phyloP scores from a whole-genome alignment of 108 stramenopile genomes.

The Fistulifera solaris region DNA sequence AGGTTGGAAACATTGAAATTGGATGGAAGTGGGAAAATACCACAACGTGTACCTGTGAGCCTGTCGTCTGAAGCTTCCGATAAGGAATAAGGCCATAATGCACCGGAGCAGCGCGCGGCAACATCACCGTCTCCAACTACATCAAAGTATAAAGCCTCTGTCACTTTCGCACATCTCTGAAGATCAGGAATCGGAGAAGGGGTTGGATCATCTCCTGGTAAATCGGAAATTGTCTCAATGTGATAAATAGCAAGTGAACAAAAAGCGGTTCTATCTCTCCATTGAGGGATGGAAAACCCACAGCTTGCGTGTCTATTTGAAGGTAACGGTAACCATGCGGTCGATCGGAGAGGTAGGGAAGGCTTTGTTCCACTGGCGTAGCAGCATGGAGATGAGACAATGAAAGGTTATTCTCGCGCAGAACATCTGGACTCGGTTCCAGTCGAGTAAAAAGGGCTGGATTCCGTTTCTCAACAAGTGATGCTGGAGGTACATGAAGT shows the following conservation, averaged over 20 bases:
- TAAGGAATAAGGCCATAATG: constrained; percentile 58
- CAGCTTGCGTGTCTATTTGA: constrained; percentile 80
- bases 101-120: constrained; percentile 37
- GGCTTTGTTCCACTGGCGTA: constrained; percentile 45
- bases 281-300: constrained; percentile 74
- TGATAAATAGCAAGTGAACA: constrained; percentile 77
- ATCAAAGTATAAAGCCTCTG: constrained; percentile 74
- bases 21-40: constrained; percentile 74
- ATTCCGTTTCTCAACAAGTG: not conserved
- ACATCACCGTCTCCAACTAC: constrained; percentile 61
- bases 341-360: constrained; percentile 81
- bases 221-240: constrained; percentile 52
- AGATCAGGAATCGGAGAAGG: constrained; percentile 43
- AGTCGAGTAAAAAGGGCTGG: constrained; percentile 26
- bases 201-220: constrained; percentile 13
- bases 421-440: constrained; percentile 42
- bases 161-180: constrained; percentile 64
- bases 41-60: constrained; percentile 62
- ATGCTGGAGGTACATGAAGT: constrained; percentile 37
- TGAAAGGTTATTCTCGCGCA: constrained; percentile 62
- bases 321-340: constrained; percentile 66
- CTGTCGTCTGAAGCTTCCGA: not conserved
- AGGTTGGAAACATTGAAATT: constrained; percentile 65
- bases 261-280: constrained; percentile 84
- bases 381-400: constrained; percentile 63